A percentile compares a stretch with the other conserved stretches of the same genome.
Conservation (phyloP, 2,329 filamentous ascomycete species). For the Aureobasidium sp. region DNA sequence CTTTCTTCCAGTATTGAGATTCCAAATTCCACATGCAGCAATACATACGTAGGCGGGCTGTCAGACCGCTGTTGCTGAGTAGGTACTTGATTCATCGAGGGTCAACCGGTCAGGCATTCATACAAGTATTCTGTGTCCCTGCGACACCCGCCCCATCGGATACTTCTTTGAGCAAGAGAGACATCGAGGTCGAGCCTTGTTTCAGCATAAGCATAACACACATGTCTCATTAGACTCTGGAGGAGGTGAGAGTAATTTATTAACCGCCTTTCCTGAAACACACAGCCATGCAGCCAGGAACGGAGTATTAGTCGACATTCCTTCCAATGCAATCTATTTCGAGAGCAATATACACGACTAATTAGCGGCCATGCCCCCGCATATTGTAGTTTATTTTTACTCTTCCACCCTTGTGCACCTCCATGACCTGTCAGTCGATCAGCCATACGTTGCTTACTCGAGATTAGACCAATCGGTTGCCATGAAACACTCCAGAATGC, state of each 20-base stretch:
- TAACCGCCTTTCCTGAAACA: constrained; percentile 16
- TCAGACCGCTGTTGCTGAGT: neutral
- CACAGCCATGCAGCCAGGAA: neutral
- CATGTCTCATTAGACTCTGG: neutral
- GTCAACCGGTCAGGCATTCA: neutral
- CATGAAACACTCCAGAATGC: neutral
- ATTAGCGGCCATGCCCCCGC: neutral
- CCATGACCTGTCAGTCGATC: constrained; percentile 1
- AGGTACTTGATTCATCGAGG: neutral
- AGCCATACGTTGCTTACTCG: constrained; percentile 7
- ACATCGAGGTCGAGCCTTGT: constrained; percentile 1
- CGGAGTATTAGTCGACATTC: constrained; percentile 5
- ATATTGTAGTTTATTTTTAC: constrained; percentile 15
- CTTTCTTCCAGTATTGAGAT: neutral
- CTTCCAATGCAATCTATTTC: constrained; percentile 15
- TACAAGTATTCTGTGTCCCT: neutral
- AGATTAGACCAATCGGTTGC: neutral
- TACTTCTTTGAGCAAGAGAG: neutral
- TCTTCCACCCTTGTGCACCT: neutral
- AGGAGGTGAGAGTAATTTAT: constrained; percentile 10
- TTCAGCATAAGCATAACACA: constrained; percentile 10
- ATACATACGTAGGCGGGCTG: neutral
- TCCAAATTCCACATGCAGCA: neutral
- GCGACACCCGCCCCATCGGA: neutral
- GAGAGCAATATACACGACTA: constrained; percentile 10